These are phyloP conservation scores for Saururus chinensis DNA, from an alignment of 164 flowering plant genomes.

Conservation along the genomic window DNA sequence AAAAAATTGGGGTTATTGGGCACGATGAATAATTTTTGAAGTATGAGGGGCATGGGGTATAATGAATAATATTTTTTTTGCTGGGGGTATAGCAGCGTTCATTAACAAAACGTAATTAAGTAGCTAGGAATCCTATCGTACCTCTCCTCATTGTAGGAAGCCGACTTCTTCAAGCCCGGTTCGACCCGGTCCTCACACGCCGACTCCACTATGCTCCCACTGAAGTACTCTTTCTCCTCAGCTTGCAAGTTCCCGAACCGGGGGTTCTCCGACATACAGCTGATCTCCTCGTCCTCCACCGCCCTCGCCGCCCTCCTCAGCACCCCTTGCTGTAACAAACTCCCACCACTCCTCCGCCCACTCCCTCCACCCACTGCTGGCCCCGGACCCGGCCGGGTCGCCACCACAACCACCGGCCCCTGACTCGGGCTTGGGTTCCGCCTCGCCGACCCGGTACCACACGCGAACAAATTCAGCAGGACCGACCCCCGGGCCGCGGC, in stretches of 20 bases:
- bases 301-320: constrained; percentile 24
- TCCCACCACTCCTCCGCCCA: constrained; percentile 15
- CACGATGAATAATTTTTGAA: too few species aligned
- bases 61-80: too few species aligned
- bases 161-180: constrained; percentile 44
- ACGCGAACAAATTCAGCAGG: constrained; percentile 59
- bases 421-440: constrained; percentile 17
- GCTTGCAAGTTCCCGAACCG: constrained; percentile 62
- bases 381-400: constrained; percentile 8
- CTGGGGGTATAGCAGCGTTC: too few species aligned
- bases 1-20: too few species aligned
- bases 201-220: constrained; percentile 81
- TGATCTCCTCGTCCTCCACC: constrained; percentile 32
- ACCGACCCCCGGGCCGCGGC: constrained; percentile 38
- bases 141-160: constrained; percentile 76
- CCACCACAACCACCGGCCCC: too few species aligned
- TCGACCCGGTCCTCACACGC: constrained; percentile 27
- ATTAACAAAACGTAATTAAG: background rate
- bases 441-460: constrained; percentile 35
- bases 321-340: constrained; percentile 29
- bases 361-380: background rate
- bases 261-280: constrained; percentile 77
- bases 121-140: constrained; percentile 2
- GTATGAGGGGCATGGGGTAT: too few species aligned
- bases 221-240: constrained; percentile 82